Evolutionary conservation across 108 stramenopile genomes (phyloP), one percentile per base, ranked within the genome.

Genomic region (Discostella pseudostelligera): DNA sequence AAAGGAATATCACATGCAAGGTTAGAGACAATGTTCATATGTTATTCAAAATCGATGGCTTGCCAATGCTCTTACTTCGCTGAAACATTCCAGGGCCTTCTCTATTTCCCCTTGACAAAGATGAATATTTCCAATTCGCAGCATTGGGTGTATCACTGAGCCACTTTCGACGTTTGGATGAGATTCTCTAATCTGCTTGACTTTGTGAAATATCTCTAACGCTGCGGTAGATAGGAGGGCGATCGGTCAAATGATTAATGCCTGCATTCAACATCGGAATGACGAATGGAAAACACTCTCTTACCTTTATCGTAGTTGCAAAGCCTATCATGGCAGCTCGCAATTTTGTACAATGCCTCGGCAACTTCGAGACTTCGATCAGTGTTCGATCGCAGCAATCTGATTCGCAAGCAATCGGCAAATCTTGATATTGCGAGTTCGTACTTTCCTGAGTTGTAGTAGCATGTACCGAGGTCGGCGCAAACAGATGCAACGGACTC

Each of bases 291-390:
- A 21, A 17, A 57, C 37, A 49, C 1, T 1, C 39, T 35, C 59
- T 56, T 39, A 67, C 74, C 74, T 78, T 78, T 54, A 13, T 67
- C 67, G 45, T 62, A 78, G 17, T 78, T 56, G 58, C 77, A 70
- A n/a, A 78, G 59, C 55, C 70, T 61, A 56, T 78, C 77, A 45
- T 78, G 77, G 35, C 77, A 78, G 69, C 77, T 78, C 9, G 77
- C 77, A 65, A 78, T 78, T 54, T 78, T 78, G 60, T 78, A 78
- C 64, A 78, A 51, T 12, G 51, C 12, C 46, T 71, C 70, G 11
- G 77, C 77, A 61, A 70, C 58, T 60, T 77, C 76, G 45, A 66
- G 44, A 58, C 62, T 68, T 22, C 42, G 7, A 24, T 60, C 59
- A 21, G 20, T 21, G 37, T 78, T 65, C 14, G 8, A 32, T 5